Evolutionary conservation across 805 yeast genomes (phyloP).

Genomic region (Saccharomycopsis sp.): DNA sequence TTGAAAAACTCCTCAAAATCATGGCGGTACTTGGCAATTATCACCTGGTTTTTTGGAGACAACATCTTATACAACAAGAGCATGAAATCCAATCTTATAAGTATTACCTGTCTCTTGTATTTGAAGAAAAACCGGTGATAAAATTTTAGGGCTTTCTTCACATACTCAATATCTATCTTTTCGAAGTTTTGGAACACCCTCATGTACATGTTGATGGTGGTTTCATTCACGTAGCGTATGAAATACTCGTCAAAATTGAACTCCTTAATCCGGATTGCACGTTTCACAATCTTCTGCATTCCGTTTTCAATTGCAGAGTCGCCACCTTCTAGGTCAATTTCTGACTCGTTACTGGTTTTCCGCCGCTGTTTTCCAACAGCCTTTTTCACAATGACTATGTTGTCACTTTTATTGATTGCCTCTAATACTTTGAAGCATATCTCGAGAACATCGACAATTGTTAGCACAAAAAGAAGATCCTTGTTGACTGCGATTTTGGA

Average conservation of each 20-base stretch:
- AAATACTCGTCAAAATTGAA: constrained; percentile 40
- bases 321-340: neutral
- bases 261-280: constrained; percentile 35
- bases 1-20: constrained; percentile 61
- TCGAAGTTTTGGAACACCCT: constrained; percentile 50
- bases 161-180: constrained; percentile 51
- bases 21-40: constrained; percentile 28
- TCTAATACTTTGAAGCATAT: constrained; percentile 33
- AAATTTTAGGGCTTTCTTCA: constrained; percentile 60
- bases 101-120: constrained; percentile 48
- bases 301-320: constrained; percentile 31
- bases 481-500: constrained; percentile 43
- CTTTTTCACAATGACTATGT: constrained; percentile 24
- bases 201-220: constrained; percentile 59
- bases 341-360: constrained; percentile 26
- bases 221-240: constrained; percentile 45
- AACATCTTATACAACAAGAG: constrained; percentile 46
- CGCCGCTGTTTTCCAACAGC: constrained; percentile 24
- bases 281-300: constrained; percentile 18
- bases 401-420: constrained; percentile 39
- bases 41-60: constrained; percentile 30
- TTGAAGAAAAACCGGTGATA: constrained; percentile 65
- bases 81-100: constrained; percentile 73
- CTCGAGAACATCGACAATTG: constrained; percentile 17
- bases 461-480: constrained; percentile 11